Evolutionary conservation across 495 filamentous ascomycete genomes (phyloP), one percentile per base, ranked within the genome.

Genomic region (Penicillium bovifimosum): DNA sequence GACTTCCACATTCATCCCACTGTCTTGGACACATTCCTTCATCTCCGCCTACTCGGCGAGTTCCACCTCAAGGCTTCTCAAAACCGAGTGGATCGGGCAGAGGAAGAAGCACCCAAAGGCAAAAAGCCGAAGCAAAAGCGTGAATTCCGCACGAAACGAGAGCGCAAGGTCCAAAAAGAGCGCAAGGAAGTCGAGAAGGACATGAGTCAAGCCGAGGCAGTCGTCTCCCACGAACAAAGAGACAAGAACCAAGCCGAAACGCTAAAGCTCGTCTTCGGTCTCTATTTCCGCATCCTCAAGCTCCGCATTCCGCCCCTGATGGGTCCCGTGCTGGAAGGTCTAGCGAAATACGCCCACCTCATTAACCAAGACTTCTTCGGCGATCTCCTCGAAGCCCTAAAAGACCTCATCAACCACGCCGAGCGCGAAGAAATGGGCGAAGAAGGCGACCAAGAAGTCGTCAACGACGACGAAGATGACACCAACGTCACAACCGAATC

Each of bases 341-440:
- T 98, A 26, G 91, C 91, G 42, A 85, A 84, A 66, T 97, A 96
- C 67, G 84, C 91, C 14, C 93, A 96, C 64, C 76, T 98, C 14
- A 96, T 98, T 75, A 98, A 98, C 72, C 87, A 96, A 62, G 86
- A 97, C 63, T 96, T 97, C 76, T 98, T 98, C 66, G 93, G 93
- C 17, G 93, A 96, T 66, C 74, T 98, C 32, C 82, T 98, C 16
- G 95, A 96, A 62, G 91, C 89, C 7, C 75, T 98, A 26, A 93
- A 93, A 65, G 95, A 96, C 50, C 78, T 98, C 10, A 91, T 96
- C 56, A 76, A 76, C 9, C 78, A 87, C 52, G 82, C 84, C 44
- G 82, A 87, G 35, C 61, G 58, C 9, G 67, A 72, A 9, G 73
- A 80, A 43, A 66, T 72, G n/a, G 71, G 76, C 29, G 69, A 76